Percentiles rank a stretch among this genome's conserved stretches.
These are phyloP conservation scores for Pestalotiopsis sp. DNA, from an alignment of 2,329 filamentous ascomycete genomes.

Conservation along the genomic window DNA sequence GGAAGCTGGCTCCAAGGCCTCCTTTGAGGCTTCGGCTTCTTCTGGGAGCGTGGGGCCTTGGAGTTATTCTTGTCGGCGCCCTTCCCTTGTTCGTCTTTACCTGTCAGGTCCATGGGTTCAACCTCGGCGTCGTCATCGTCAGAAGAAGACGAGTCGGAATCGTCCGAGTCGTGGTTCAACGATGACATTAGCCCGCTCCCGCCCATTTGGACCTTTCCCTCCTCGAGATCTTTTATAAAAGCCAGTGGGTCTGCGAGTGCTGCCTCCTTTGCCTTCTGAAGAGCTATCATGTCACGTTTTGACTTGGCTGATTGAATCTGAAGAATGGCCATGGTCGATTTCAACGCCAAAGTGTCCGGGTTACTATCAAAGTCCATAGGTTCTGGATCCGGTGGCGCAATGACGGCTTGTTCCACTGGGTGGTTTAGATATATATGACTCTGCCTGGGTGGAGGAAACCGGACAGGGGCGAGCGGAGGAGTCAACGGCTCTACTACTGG, in stretches of 20 bases:
- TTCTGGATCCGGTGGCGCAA: conserved; percentile 44
- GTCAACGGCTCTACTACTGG: conserved; percentile 58
- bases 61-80: neutral
- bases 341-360: conserved; percentile 83
- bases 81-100: neutral
- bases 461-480: conserved; percentile 44
- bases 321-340: conserved; percentile 80
- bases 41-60: conserved; percentile 5
- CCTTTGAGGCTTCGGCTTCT: conserved; percentile 16
- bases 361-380: conserved; percentile 65
- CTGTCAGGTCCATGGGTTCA: neutral
- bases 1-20: conserved; percentile 66
- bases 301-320: conserved; percentile 84
- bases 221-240: conserved; percentile 68
- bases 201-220: conserved; percentile 56
- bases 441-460: conserved; percentile 26
- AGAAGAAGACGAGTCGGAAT: conserved; percentile 25
- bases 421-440: conserved; percentile 26
- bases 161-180: conserved; percentile 28
- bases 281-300: conserved; percentile 68
- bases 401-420: conserved; percentile 15
- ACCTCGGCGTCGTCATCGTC: conserved; percentile 18
- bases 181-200: conserved; percentile 8
- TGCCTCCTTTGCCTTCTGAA: conserved; percentile 69
- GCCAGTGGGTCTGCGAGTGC: conserved; percentile 70